Base-by-base conservation (phyloP, 768 basidiomycete genomes). In the Trametes gibbosa region DNA sequence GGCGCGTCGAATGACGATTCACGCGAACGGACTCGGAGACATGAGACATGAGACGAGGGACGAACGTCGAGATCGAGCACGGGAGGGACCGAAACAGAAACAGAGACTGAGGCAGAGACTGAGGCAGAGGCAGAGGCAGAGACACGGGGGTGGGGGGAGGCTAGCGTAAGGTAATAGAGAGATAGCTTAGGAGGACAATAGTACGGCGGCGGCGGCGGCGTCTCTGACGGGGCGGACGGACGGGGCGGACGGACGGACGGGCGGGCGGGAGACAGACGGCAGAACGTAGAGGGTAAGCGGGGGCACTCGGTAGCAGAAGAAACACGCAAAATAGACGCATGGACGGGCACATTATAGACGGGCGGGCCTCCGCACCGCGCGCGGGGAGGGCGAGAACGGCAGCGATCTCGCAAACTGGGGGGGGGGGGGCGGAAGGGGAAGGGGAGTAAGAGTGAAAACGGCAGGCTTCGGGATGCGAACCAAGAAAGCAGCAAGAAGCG, bases 401-500 rank as follows among this genome's bases (percentile, higher is more conserved):
- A n/a, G n/a, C n/a, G n/a, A n/a, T n/a, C n/a, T n/a, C n/a, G n/a
- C n/a, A n/a, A n/a, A n/a, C n/a, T n/a, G 10, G 29, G 24, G 17
- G 27, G 27, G 16, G 46, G 2, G 14, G 46, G 16, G 12, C 12
- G 43, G 19, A 43, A 6, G 25, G 6, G 23, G 39, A 41, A 45
- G 39, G 21, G 43, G 21, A 25, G n/a, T 23, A 19, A n/a, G 3
- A n/a, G 34, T 21, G 39, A 35, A 29, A 24, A 16, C 14, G 7
- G n/a, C 21, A 7, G 37, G 25, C n/a, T n/a, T 19, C 25, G 13
- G 24, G 40, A 37, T 41, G 47, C 29, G 58, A 54, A 54, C 58
- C 52, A 59, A 59, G 51, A 59, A 59, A 54, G 52, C 58, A 24
- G 49, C 40, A 45, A 40, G 43, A 46, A 35, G 57, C 43, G 51